A percentile compares a stretch with the other conserved stretches of the same genome.
phyloP scores from a whole-genome alignment of 1,139 yeast genomes.

The Candida sp. region DNA sequence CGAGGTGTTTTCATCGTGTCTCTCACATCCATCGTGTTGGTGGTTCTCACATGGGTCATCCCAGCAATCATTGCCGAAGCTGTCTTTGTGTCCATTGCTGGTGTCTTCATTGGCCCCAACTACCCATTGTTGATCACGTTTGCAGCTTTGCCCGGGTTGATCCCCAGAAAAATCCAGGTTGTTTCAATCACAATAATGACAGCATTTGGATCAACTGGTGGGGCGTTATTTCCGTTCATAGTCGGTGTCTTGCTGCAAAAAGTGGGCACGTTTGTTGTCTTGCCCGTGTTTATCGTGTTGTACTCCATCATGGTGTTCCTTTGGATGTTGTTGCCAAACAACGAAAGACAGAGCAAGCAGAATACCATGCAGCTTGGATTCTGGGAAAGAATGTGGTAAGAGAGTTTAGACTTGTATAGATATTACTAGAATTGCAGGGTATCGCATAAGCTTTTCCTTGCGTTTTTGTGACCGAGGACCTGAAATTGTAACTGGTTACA shows the following conservation, averaged over 20 bases:
- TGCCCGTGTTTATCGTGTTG: slow-evolving; percentile 53
- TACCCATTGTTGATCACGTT: slow-evolving; percentile 58
- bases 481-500: background rate
- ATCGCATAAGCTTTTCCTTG: background rate
- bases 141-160: slow-evolving; percentile 36
- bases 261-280: slow-evolving; percentile 57
- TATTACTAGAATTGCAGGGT: background rate
- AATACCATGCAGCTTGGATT: slow-evolving; percentile 15
- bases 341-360: slow-evolving; percentile 21
- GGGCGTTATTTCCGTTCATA: slow-evolving; percentile 60
- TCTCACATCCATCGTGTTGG: slow-evolving; percentile 35
- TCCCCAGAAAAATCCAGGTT: slow-evolving; percentile 59
- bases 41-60: slow-evolving; percentile 51
- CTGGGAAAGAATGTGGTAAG: slow-evolving; percentile 26
- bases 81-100: slow-evolving; percentile 49
- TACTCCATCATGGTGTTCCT: slow-evolving; percentile 37
- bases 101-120: slow-evolving; percentile 56
- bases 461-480: background rate
- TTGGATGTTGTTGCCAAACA: slow-evolving; percentile 54
- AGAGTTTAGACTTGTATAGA: too few relatives aligned
- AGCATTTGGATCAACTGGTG: slow-evolving; percentile 66
- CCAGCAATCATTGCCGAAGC: slow-evolving; percentile 46
- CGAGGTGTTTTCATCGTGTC: slow-evolving; percentile 45
- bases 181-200: slow-evolving; percentile 57
- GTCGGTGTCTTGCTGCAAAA: slow-evolving; percentile 57